phyloP scores from a whole-genome alignment of 2,329 filamentous ascomycete genomes.

The Colletotrichum lentis region DNA sequence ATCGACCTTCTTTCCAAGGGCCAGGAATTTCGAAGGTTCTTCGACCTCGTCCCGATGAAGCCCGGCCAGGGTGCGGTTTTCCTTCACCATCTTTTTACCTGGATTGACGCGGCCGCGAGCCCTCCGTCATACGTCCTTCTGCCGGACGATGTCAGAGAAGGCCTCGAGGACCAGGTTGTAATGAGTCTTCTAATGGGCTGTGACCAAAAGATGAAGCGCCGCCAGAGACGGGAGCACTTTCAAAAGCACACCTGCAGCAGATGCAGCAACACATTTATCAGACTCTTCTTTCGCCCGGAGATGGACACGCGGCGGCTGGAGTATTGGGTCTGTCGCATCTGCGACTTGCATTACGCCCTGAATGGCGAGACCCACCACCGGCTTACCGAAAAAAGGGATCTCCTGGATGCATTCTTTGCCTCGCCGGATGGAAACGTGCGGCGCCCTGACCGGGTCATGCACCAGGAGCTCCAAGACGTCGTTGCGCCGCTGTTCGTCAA shows the following conservation, averaged over 20 bases:
- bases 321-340: conserved; percentile 20
- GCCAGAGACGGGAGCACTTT: background rate
- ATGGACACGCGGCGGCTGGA: background rate
- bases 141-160: background rate
- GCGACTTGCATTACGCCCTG: conserved; percentile 4
- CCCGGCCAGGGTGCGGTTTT: conserved; percentile 22
- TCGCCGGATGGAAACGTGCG: background rate
- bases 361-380: conserved; percentile 14
- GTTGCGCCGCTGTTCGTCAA: conserved; percentile 14
- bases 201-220: background rate
- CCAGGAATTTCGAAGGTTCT: conserved; percentile 20
- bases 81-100: conserved; percentile 21
- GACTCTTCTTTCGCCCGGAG: conserved; percentile 7
- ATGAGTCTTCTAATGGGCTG: conserved; percentile 17
- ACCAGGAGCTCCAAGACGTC: background rate
- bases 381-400: conserved; percentile 3
- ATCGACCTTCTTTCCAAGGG: conserved; percentile 17
- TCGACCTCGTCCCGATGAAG: conserved; percentile 32
- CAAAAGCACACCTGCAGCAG: background rate
- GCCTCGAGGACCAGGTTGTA: conserved; percentile 29
- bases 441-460: background rate
- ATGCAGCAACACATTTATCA: conserved; percentile 10
- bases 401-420: background rate
- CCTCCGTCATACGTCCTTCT: background rate
- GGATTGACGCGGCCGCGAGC: conserved; percentile 1